A percentile compares a stretch with the other conserved stretches of the same genome.
phyloP scores from a whole-genome alignment of 257 asterid species.

The Solanum sitiens region DNA sequence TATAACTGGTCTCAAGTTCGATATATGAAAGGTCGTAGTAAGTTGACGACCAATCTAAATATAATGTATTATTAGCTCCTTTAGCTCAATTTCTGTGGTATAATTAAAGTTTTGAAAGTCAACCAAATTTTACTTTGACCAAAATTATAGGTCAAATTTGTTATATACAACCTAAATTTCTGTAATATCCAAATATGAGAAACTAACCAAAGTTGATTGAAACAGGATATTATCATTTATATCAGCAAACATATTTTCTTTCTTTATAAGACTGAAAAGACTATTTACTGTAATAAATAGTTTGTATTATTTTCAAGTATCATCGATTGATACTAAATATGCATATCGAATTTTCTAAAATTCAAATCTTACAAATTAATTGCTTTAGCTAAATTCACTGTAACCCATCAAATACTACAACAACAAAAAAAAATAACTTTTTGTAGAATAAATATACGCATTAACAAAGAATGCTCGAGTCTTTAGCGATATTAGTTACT shows the following conservation, averaged over 20 bases:
- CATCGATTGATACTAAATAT: no score
- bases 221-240: background rate
- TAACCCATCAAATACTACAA: background rate
- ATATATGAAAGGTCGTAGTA: background rate
- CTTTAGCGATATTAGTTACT: fast-evolving
- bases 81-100: no score
- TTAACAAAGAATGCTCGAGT: fast-evolving
- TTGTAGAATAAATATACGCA: no score
- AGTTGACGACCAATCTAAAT: background rate
- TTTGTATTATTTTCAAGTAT: no score
- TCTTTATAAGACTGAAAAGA: background rate
- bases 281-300: background rate
- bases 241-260: background rate
- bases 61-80: background rate
- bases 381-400: background rate
- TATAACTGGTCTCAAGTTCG: background rate
- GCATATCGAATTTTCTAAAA: background rate
- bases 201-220: background rate
- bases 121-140: background rate
- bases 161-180: no score
- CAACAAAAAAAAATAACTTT: no score
- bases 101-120: no score
- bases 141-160: no score
- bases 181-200: background rate
- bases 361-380: no score